Conservation (phyloP, 1,139 yeast species). For the Komagataea norvegica region DNA sequence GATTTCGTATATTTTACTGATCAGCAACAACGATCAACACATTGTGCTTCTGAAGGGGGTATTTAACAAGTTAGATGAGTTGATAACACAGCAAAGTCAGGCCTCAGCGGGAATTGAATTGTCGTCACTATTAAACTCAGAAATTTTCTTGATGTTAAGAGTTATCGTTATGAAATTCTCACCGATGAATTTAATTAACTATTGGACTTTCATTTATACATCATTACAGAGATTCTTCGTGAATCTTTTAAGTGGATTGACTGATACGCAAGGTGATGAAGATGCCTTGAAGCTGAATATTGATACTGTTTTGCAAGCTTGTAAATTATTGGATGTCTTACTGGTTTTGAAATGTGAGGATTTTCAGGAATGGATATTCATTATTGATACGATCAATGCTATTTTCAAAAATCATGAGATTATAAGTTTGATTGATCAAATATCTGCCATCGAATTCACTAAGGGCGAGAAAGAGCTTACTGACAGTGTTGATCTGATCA, state of each 20-base stretch:
- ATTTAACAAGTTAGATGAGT: constrained; percentile 44
- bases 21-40: constrained; percentile 43
- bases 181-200: constrained; percentile 57
- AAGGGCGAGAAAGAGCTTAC: constrained; percentile 10
- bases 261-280: constrained; percentile 33
- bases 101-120: constrained; percentile 9
- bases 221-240: constrained; percentile 46
- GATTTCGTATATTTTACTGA: constrained; percentile 55
- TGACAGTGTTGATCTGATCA: constrained; percentile 9
- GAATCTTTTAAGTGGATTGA: constrained; percentile 39
- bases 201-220: constrained; percentile 68
- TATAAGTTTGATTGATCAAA: constrained; percentile 36
- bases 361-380: constrained; percentile 84
- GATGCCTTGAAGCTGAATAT: constrained; percentile 38
- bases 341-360: constrained; percentile 69
- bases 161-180: constrained; percentile 59
- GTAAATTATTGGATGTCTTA: constrained; percentile 74
- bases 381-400: constrained; percentile 67
- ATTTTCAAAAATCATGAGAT: constrained; percentile 36
- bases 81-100: constrained; percentile 29
- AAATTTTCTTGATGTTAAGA: constrained; percentile 55
- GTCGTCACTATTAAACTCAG: constrained; percentile 32
- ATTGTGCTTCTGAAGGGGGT: constrained; percentile 41
- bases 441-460: constrained; percentile 22
- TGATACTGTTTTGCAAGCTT: constrained; percentile 49